Evolutionary conservation across 345 rosid genomes (phyloP).

Genomic region (Lepidium didymum): DNA sequence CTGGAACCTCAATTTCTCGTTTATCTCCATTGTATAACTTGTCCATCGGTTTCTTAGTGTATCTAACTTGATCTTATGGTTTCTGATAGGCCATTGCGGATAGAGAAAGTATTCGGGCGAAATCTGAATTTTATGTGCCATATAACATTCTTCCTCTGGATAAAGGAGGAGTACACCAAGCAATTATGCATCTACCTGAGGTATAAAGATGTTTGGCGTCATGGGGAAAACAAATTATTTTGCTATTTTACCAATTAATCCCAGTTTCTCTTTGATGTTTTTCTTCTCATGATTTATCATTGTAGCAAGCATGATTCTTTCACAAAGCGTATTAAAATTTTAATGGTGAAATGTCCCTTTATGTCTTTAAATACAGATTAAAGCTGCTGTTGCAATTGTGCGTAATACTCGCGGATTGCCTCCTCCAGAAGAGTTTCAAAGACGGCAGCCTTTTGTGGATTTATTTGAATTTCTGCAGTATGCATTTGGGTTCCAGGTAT

Average conservation of each 20-base stretch:
- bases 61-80: neutral
- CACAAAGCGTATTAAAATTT: neutral
- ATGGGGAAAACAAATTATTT: constrained; percentile 1
- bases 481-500: constrained; percentile 93
- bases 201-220: constrained; percentile 34
- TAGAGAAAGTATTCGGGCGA: constrained; percentile 43
- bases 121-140: constrained; percentile 56
- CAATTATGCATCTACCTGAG: constrained; percentile 82
- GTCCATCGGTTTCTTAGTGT: neutral
- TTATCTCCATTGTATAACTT: neutral
- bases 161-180: constrained; percentile 73
- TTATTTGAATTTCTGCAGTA: constrained; percentile 69
- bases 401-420: constrained; percentile 59
- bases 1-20: neutral
- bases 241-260: neutral
- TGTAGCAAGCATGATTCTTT: neutral
- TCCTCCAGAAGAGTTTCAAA: constrained; percentile 43
- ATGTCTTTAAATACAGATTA: constrained; percentile 43
- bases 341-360: neutral
- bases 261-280: neutral
- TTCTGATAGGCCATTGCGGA: constrained; percentile 60
- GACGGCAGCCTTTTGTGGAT: constrained; percentile 46
- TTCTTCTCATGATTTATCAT: neutral
- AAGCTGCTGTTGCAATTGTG: constrained; percentile 69
- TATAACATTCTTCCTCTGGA: constrained; percentile 92